These are phyloP conservation scores for Malassezia globosa DNA, from an alignment of 1,284 basidiomycete genomes.

Conservation along the genomic window DNA sequence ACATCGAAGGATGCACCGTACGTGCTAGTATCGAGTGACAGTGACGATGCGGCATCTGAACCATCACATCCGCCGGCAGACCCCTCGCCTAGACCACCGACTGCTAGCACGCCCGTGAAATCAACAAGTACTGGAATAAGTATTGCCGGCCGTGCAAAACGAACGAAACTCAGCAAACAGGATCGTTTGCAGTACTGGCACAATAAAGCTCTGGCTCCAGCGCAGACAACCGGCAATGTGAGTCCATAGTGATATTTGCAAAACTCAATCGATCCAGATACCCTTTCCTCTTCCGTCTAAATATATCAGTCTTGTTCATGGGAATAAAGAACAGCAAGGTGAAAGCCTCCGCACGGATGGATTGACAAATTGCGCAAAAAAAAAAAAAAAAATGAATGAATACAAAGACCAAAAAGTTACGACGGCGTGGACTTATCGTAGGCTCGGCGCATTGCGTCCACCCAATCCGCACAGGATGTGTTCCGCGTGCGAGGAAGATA, in stretches of 20 bases:
- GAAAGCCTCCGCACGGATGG: no score
- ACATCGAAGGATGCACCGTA: constrained; percentile 7
- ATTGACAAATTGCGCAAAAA: no score
- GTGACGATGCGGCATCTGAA: no score
- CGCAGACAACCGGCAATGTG: no score
- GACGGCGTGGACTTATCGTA: background rate
- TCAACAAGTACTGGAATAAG: background rate
- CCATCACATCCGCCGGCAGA: no score
- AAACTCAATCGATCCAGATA: background rate
- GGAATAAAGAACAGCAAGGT: no score
- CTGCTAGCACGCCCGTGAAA: background rate
- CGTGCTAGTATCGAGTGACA: constrained; percentile 12
- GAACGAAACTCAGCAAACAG: constrained; percentile 7
- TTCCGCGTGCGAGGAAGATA: constrained; percentile 47
- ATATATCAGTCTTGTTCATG: no score
- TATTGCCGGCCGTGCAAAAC: constrained; percentile 11
- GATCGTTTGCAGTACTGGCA: constrained; percentile 12
- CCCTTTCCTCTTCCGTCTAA: no score
- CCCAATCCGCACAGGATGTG: constrained; percentile 1
- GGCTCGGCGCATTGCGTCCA: constrained; percentile 2
- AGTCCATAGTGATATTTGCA: background rate
- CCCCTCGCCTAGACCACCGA: background rate
- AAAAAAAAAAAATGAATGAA: no score
- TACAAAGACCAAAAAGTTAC: no score
- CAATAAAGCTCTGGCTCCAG: constrained; percentile 5